These are phyloP conservation scores for Carallia brachiata DNA, from an alignment of 345 rosid genomes.

Conservation along the genomic window DNA sequence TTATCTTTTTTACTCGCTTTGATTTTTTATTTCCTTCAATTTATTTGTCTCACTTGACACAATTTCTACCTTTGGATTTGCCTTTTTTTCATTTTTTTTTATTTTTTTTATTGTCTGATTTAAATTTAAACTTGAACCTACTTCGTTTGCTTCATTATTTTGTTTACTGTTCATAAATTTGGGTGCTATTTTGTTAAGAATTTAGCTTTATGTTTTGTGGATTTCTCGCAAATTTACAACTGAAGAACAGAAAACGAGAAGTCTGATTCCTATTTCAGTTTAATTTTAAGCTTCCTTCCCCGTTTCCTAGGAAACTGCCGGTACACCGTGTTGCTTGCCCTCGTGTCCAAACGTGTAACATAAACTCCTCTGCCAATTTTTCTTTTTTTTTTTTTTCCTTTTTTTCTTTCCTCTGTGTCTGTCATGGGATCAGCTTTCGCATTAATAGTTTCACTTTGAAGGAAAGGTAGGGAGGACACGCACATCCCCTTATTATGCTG, in stretches of 20 bases:
- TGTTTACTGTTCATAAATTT: no score
- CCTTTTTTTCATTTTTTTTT: neutral
- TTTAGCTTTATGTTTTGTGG: no score
- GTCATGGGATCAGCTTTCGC: no score
- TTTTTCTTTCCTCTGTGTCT: no score
- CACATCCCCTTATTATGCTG: no score
- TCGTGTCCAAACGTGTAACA: neutral
- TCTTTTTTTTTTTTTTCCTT: no score
- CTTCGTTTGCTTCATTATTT: neutral
- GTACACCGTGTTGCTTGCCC: neutral
- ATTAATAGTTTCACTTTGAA: no score
- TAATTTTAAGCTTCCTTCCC: neutral
- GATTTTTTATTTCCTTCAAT: neutral
- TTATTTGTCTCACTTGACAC: neutral
- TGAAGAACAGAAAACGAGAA: neutral
- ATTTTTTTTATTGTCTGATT: neutral
- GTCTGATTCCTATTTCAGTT: neutral
- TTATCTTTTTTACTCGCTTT: neutral
- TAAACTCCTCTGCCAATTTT: no score
- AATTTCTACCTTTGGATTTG: neutral
- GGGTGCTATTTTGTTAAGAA: no score
- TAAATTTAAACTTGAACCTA: neutral
- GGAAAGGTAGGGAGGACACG: no score
- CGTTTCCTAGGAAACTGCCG: neutral
- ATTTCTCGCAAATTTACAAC: neutral